phyloP scores from a whole-genome alignment of 2,329 filamentous ascomycete species.

The Coniosporium tulheliwenetii region DNA sequence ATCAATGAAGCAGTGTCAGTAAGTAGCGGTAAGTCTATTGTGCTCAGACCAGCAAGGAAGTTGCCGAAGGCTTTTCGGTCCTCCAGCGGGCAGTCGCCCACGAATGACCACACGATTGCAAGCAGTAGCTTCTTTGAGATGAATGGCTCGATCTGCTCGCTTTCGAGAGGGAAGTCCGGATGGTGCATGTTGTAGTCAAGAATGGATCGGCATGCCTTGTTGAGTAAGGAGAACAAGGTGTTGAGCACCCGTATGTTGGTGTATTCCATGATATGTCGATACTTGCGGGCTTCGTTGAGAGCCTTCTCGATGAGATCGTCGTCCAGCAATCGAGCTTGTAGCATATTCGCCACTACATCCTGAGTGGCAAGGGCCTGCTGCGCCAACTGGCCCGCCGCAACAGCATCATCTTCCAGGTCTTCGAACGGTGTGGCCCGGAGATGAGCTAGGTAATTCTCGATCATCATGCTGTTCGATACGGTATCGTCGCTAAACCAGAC shows the following conservation, averaged over 20 bases:
- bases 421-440: slow-evolving; percentile 77
- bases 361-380: slow-evolving; percentile 65
- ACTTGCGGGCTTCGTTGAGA: slow-evolving; percentile 58
- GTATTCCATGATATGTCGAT: slow-evolving; percentile 97
- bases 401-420: slow-evolving; percentile 83
- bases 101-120: slow-evolving; percentile 87
- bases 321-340: slow-evolving; percentile 58
- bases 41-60: slow-evolving; percentile 64
- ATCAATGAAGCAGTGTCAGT: slow-evolving; percentile 75
- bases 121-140: slow-evolving; percentile 88
- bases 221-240: slow-evolving; percentile 87
- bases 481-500: slow-evolving; percentile 99
- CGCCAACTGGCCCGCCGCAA: slow-evolving; percentile 36
- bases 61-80: slow-evolving; percentile 88
- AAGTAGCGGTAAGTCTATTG: slow-evolving; percentile 69
- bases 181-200: slow-evolving; percentile 95
- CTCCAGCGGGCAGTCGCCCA: slow-evolving; percentile 77
- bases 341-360: slow-evolving; percentile 59
- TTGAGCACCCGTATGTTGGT: slow-evolving; percentile 80
- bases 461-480: slow-evolving; percentile 83
- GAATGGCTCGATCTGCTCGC: slow-evolving; percentile 78
- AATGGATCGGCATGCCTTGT: slow-evolving; percentile 81
- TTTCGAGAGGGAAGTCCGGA: slow-evolving; percentile 79
- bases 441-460: slow-evolving; percentile 75
- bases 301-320: slow-evolving; percentile 71